These are phyloP conservation scores for Pyrenula massariospora DNA, from an alignment of 495 filamentous ascomycete genomes.

Conservation along the genomic window DNA sequence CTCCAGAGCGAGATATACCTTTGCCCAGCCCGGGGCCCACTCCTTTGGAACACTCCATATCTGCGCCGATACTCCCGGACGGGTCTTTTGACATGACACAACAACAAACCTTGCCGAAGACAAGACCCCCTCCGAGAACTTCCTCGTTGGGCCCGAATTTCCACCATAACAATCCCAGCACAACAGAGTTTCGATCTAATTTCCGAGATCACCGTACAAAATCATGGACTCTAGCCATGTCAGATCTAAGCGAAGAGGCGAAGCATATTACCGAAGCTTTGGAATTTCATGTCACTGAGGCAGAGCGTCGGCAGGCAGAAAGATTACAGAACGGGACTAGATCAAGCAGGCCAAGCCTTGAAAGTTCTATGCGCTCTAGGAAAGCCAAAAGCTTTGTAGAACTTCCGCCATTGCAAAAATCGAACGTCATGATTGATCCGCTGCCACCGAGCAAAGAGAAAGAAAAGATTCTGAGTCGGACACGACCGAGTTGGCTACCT, in stretches of 20 bases:
- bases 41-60: slow-evolving; percentile 28
- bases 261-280: slow-evolving; percentile 80
- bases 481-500: slow-evolving; percentile 87
- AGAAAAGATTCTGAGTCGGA: slow-evolving; percentile 80
- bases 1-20: slow-evolving; percentile 43
- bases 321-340: slow-evolving; percentile 35
- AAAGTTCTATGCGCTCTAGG: slow-evolving; percentile 43
- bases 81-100: slow-evolving; percentile 7
- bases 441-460: slow-evolving; percentile 94
- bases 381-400: slow-evolving; percentile 37
- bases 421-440: slow-evolving; percentile 93
- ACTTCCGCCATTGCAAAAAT: slow-evolving; percentile 72
- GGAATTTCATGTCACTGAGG: slow-evolving; percentile 68
- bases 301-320: slow-evolving; percentile 38
- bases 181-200: not conserved
- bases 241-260: slow-evolving; percentile 74
- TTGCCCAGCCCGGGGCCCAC: slow-evolving; percentile 24
- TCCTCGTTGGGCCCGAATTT: slow-evolving; percentile 2
- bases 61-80: slow-evolving; percentile 10
- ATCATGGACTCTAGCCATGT: slow-evolving; percentile 74
- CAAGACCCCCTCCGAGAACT: slow-evolving; percentile 8
- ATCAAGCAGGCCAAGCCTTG: slow-evolving; percentile 29
- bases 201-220: slow-evolving; percentile 51
- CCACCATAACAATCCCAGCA: slow-evolving; percentile 4
- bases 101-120: not conserved